Evolutionary conservation across 2,329 filamentous ascomycete genomes (phyloP), one percentile per base, ranked within the genome.

Genomic region (Fusarium heterosporum): DNA sequence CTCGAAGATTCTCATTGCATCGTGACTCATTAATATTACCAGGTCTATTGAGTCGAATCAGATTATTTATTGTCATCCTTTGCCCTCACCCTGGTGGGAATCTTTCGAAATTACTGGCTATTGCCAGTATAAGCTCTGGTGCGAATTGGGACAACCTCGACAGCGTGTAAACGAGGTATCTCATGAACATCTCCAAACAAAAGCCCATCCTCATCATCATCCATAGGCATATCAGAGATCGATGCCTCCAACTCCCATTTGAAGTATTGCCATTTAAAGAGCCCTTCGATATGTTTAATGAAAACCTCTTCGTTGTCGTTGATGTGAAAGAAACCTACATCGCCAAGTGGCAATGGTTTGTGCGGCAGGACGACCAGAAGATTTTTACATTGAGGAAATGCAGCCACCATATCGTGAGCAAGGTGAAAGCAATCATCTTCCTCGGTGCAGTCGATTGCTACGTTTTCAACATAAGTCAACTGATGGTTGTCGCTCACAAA

Each of bases 81-180:
- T 9, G 11, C 8, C 28, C 28, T 8, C 11, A 29, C 5, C 11
- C 28, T 5, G 11, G 28, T 5, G 11, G 10, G 10, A 28, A 28
- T 6, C 26, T 28, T 28, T 28, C 6, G 6, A 28, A 28, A 28
- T 28, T 28, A 6, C 26, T 28, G 26, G 26, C 26, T 28, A 28
- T 28, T 28, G 26, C 10, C 6, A 28, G 6, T 10, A 6, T 28
- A 28, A 28, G 26, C 10, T 28, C 26, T 28, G 10, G 10, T 28
- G 26, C 46, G 46, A 29, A 49, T 8, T 8, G 34, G 46, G 12
- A 28, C 29, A 32, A 41, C 52, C 19, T 55, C 53, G 19, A 55
- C 53, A 17, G 14, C 53, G 30, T 34, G 13, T 11, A 55, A n/a
- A 12, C 6, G 6, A 22, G 55, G 48, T 11, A 17, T 14, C 12